Percentiles rank a stretch among this genome's conserved stretches.
phyloP scores from a whole-genome alignment of 2,329 filamentous ascomycete species.

The Bisporella sp. region DNA sequence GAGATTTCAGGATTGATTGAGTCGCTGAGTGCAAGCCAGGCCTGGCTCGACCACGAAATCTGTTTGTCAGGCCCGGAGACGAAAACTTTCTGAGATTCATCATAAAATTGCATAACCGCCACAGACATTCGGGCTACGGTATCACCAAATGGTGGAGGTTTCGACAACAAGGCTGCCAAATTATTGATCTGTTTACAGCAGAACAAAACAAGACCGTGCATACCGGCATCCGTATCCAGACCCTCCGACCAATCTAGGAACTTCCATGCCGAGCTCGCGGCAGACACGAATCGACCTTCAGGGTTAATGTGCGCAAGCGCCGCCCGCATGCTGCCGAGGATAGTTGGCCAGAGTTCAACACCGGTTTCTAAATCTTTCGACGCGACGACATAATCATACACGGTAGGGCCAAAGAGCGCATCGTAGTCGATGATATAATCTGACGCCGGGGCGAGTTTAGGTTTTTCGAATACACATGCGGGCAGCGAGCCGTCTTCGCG shows the following conservation, averaged over 20 bases:
- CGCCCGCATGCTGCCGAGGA: slow-evolving; percentile 24
- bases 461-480: slow-evolving; percentile 29
- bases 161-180: slow-evolving; percentile 21
- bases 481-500: slow-evolving; percentile 28
- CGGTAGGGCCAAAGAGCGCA: slow-evolving; percentile 27
- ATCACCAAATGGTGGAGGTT: slow-evolving; percentile 16
- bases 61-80: slow-evolving; percentile 23
- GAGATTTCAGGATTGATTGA: slow-evolving; percentile 15
- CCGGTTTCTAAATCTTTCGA: slow-evolving; percentile 26
- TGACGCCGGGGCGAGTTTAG: slow-evolving; percentile 20
- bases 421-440: slow-evolving; percentile 34
- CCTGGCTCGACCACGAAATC: slow-evolving; percentile 25
- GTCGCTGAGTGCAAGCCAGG: slow-evolving; percentile 27
- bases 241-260: slow-evolving; percentile 28
- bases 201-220: slow-evolving; percentile 26
- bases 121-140: slow-evolving; percentile 17
- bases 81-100: slow-evolving; percentile 16
- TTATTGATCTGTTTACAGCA: slow-evolving; percentile 24
- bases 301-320: slow-evolving; percentile 21
- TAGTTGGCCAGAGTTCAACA: slow-evolving; percentile 25
- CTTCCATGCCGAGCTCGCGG: slow-evolving; percentile 21
- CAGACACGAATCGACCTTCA: slow-evolving; percentile 15
- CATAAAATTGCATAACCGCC: slow-evolving; percentile 16
- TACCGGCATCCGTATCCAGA: slow-evolving; percentile 25
- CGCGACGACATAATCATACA: slow-evolving; percentile 28